phyloP scores from a whole-genome alignment of 2,329 filamentous ascomycete genomes.

The Colletotrichum brevisporum region DNA sequence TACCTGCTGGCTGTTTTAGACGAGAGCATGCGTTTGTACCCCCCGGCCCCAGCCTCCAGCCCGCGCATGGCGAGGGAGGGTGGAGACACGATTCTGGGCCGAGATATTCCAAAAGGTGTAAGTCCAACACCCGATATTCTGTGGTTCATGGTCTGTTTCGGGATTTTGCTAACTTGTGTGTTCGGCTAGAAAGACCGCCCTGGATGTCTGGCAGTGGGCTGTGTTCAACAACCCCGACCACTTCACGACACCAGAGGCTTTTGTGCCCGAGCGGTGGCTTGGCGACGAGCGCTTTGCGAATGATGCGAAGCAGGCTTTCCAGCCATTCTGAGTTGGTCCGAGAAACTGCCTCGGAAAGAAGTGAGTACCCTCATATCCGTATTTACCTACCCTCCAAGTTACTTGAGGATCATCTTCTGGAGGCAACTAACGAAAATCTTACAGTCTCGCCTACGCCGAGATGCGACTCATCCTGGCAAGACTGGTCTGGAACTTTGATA shows the following conservation, averaged over 20 bases:
- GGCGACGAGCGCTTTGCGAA: constrained; percentile 36
- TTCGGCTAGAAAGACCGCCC: constrained; percentile 50
- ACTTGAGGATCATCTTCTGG: neutral
- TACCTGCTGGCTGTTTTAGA: constrained; percentile 58
- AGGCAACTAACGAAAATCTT: no score
- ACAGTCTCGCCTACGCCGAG: constrained; percentile 3
- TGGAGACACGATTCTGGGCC: constrained; percentile 49
- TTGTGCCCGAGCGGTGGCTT: constrained; percentile 57
- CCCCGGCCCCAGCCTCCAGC: constrained; percentile 45
- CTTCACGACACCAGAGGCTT: constrained; percentile 60
- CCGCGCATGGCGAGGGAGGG: constrained; percentile 47
- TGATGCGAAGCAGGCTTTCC: constrained; percentile 44
- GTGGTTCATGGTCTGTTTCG: neutral
- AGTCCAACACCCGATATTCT: neutral
- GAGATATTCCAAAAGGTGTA: constrained; percentile 50
- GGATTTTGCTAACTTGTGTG: neutral
- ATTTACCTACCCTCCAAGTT: rapidly evolving
- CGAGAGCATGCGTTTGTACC: constrained; percentile 58
- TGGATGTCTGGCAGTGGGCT: constrained; percentile 60
- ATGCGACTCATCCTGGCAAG: neutral
- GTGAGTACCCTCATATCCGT: constrained; percentile 40
- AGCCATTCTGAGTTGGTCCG: constrained; percentile 49
- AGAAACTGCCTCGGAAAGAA: constrained; percentile 50
- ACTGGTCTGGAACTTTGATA: constrained; percentile 17
- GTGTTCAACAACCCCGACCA: constrained; percentile 57